phyloP scores from a whole-genome alignment of 495 filamentous ascomycete species.

The Aspergillus coremiiformis region DNA sequence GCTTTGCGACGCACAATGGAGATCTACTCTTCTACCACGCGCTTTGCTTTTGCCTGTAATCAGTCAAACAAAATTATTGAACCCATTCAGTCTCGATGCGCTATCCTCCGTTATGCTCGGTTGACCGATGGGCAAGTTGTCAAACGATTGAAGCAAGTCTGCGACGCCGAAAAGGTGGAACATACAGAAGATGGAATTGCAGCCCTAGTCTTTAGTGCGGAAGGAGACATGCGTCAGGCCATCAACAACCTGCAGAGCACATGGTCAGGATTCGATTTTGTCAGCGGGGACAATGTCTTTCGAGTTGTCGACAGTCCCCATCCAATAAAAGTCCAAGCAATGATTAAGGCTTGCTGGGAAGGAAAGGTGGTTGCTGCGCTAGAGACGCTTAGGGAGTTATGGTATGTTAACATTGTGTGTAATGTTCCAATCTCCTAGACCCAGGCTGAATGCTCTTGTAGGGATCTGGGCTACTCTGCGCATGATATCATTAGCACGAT shows the following conservation, averaged over 20 bases:
- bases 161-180: slow-evolving; percentile 77
- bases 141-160: slow-evolving; percentile 82
- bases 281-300: slow-evolving; percentile 96
- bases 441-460: slow-evolving; percentile 20
- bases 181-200: slow-evolving; percentile 91
- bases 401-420: slow-evolving; percentile 40
- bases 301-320: slow-evolving; percentile 95
- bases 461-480: slow-evolving; percentile 81
- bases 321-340: slow-evolving; percentile 95
- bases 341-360: slow-evolving; percentile 95
- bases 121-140: slow-evolving; percentile 90
- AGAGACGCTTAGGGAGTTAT: slow-evolving; percentile 82
- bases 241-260: slow-evolving; percentile 99
- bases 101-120: slow-evolving; percentile 89
- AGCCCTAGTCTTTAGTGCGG: slow-evolving; percentile 90
- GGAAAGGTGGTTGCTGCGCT: slow-evolving; percentile 81
- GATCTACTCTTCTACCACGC: slow-evolving; percentile 93
- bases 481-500: slow-evolving; percentile 98
- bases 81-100: slow-evolving; percentile 90
- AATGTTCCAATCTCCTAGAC: not conserved
- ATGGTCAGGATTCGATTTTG: slow-evolving; percentile 90
- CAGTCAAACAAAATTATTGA: slow-evolving; percentile 99
- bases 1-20: slow-evolving; percentile 96
- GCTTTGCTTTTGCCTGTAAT: slow-evolving; percentile 98
- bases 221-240: slow-evolving; percentile 98